Conservation (phyloP, 2,329 filamentous ascomycete genomes). For the Emydomyces testavorans region DNA sequence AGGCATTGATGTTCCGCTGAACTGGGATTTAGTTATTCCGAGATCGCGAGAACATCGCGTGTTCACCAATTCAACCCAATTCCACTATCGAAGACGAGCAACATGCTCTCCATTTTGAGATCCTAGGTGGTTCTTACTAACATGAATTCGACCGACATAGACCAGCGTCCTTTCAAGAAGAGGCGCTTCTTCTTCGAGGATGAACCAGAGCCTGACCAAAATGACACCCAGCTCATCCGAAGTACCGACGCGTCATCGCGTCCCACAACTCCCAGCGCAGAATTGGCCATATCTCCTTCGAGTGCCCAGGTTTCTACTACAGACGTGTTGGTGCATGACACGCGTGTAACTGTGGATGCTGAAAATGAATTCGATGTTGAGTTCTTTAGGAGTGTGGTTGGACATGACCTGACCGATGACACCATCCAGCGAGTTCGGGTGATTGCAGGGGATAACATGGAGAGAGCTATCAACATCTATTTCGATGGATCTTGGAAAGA, state of each 20-base stretch:
- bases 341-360: background rate
- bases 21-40: background rate
- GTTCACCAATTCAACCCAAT: background rate
- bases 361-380: slow-evolving; percentile 42
- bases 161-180: slow-evolving; percentile 49
- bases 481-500: slow-evolving; percentile 52
- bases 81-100: too few relatives aligned
- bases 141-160: slow-evolving; percentile 34
- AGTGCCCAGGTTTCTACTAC: background rate
- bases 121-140: background rate
- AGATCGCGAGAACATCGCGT: slow-evolving; percentile 3
- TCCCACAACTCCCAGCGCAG: background rate
- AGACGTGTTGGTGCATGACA: background rate
- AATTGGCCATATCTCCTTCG: slow-evolving; percentile 10
- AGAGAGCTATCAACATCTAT: slow-evolving; percentile 53
- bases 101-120: background rate
- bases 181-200: slow-evolving; percentile 52
- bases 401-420: slow-evolving; percentile 37
- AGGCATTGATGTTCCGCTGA: too few relatives aligned
- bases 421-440: slow-evolving; percentile 40
- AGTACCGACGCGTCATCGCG: slow-evolving; percentile 9
- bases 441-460: slow-evolving; percentile 42
- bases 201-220: slow-evolving; percentile 4
- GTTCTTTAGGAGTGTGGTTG: slow-evolving; percentile 48
- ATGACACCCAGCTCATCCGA: background rate